Percentiles rank a stretch among this genome's conserved stretches.
Conservation (phyloP, 202 grass and related monocot genomes). For the Dendrocalamus latiflorus region DNA sequence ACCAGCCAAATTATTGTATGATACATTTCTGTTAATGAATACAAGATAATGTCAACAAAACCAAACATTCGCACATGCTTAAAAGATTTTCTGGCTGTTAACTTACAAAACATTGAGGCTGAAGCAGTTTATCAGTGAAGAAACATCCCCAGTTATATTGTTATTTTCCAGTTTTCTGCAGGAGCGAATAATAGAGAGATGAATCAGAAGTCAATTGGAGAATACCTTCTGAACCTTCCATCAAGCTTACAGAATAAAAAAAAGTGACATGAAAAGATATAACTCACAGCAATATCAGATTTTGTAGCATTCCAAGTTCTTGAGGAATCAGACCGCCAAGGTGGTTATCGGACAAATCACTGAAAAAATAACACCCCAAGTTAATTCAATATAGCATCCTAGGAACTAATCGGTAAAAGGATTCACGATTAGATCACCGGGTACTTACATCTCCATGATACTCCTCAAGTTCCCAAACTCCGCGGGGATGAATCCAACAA, state of each 20-base stretch:
- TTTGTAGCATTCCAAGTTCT: conserved; percentile 82
- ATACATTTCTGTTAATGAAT: conserved; percentile 67
- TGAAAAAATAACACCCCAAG: conserved; percentile 44
- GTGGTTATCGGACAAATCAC: conserved; percentile 82
- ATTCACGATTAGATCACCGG: too few relatives aligned
- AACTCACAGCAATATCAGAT: conserved; percentile 76
- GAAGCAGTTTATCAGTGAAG: conserved; percentile 75
- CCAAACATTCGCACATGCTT: neutral
- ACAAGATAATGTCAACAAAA: neutral
- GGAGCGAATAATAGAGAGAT: neutral
- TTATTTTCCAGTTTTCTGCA: conserved; percentile 82
- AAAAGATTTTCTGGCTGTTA: neutral
- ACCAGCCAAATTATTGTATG: conserved; percentile 83
- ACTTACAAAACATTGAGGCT: conserved; percentile 80
- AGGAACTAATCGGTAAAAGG: too few relatives aligned
- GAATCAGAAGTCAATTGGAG: neutral
- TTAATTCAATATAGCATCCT: too few relatives aligned
- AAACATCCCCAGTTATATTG: conserved; percentile 87
- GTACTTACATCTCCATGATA: too few relatives aligned
- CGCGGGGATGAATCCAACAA: conserved; percentile 67
- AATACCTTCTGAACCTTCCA: neutral
- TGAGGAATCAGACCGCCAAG: conserved; percentile 66
- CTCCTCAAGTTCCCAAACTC: conserved; percentile 94
- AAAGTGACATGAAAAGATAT: conserved; percentile 14
- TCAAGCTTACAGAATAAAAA: neutral